These are phyloP conservation scores for Backusella mclennaniae DNA, from an alignment of 192 early-diverging fungal species.

Conservation along the genomic window DNA sequence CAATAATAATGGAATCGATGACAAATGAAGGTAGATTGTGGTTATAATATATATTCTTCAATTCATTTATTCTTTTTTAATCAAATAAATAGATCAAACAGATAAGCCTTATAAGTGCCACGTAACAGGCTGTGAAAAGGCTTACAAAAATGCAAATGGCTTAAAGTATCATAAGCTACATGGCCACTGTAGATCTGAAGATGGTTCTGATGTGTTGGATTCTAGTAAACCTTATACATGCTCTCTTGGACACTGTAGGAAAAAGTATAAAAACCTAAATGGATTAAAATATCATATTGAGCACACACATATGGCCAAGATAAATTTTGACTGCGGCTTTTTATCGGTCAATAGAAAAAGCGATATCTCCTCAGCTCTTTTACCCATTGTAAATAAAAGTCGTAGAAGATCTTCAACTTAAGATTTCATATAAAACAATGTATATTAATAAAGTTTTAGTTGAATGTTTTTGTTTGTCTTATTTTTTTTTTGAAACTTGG, in stretches of 20 bases:
- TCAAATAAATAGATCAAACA: neutral
- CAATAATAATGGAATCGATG: neutral
- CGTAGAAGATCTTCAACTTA: neutral
- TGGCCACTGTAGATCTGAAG: slow-evolving; percentile 59
- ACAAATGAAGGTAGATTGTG: neutral
- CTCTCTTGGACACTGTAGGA: slow-evolving; percentile 71
- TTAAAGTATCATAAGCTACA: slow-evolving; percentile 96
- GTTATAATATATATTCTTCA: neutral
- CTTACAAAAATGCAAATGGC: slow-evolving; percentile 97
- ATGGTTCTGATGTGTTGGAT: slow-evolving; percentile 49
- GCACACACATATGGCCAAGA: slow-evolving; percentile 61
- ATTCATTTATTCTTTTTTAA: neutral
- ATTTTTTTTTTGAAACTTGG: neutral
- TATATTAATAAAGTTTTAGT: neutral
- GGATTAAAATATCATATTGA: slow-evolving; percentile 91
- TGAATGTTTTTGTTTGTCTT: neutral
- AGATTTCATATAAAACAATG: neutral
- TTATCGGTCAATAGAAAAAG: neutral
- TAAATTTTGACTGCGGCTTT: neutral
- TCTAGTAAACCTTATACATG: slow-evolving; percentile 69
- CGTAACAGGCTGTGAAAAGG: slow-evolving; percentile 80
- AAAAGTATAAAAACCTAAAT: slow-evolving; percentile 92
- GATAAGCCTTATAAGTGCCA: slow-evolving; percentile 18
- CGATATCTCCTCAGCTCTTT: neutral
- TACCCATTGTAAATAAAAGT: slow-evolving; percentile 1